Conservation (phyloP, 2,329 filamentous ascomycete species). For the Chaetomiaceae sp. region DNA sequence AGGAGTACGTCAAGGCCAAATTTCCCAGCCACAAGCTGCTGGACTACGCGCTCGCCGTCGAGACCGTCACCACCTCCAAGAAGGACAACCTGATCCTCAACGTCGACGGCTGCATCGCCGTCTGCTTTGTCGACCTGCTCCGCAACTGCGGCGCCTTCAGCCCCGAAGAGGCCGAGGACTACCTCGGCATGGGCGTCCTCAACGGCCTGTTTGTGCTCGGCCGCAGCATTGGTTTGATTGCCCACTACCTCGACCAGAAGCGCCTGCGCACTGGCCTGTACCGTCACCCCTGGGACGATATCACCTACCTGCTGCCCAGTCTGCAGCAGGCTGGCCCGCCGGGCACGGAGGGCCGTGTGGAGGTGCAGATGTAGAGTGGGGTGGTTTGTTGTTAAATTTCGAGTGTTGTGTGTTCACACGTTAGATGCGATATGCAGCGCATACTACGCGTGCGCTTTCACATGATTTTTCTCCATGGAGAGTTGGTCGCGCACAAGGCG, state of each 20-base stretch:
- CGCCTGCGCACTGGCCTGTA: slow-evolving; percentile 95
- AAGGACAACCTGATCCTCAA: slow-evolving; percentile 99
- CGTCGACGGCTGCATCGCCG: slow-evolving; percentile 95
- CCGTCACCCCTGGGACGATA: slow-evolving; percentile 98
- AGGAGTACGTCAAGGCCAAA: slow-evolving; percentile 96
- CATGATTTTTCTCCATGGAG: too few species aligned
- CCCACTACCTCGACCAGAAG: slow-evolving; percentile 99
- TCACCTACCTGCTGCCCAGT: slow-evolving; percentile 86
- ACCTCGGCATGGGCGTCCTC: slow-evolving; percentile 97
- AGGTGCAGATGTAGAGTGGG: slow-evolving; percentile 66
- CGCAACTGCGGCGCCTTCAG: slow-evolving; percentile 98
- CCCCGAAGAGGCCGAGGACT: slow-evolving; percentile 93
- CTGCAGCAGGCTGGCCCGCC: slow-evolving; percentile 63
- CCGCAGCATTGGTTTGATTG: slow-evolving; percentile 96
- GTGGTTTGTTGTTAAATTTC: too few species aligned
- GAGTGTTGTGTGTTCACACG: too few species aligned
- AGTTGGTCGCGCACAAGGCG: too few species aligned
- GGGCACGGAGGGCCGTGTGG: slow-evolving; percentile 78
- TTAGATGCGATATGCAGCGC: too few species aligned
- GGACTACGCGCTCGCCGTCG: slow-evolving; percentile 96
- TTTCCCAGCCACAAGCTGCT: slow-evolving; percentile 98
- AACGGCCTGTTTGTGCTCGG: slow-evolving; percentile 99
- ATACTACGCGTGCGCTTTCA: too few species aligned
- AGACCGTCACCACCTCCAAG: slow-evolving; percentile 98
- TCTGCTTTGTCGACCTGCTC: slow-evolving; percentile 97